These are phyloP conservation scores for Mimosa bimucronata DNA, from an alignment of 306 rosid genomes.

Conservation along the genomic window DNA sequence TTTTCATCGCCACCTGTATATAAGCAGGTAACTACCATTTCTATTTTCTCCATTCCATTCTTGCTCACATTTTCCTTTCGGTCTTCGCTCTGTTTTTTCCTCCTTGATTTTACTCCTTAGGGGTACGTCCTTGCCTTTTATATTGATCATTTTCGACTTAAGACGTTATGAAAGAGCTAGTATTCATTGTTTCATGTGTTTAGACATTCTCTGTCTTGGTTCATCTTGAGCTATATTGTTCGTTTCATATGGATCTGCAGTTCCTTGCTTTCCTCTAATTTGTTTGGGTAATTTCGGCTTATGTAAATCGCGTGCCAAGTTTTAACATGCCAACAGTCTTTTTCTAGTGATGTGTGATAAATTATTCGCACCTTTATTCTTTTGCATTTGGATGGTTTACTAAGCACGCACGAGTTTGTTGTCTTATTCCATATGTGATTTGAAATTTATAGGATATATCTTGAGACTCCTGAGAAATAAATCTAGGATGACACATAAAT, in stretches of 20 bases:
- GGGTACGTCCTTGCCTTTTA: constrained; percentile 30
- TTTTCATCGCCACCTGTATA: constrained; percentile 38
- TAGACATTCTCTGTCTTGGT: not conserved
- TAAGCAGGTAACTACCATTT: constrained; percentile 10
- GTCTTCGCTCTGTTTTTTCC: constrained; percentile 1
- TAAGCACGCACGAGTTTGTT: not conserved
- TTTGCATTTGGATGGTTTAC: constrained; percentile 20
- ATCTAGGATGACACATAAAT: not conserved
- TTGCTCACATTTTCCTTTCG: constrained; percentile 3
- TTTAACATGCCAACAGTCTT: not conserved
- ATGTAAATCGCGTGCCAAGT: not conserved
- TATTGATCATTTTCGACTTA: constrained; percentile 4
- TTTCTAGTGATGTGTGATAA: not conserved
- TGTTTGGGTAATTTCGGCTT: not conserved
- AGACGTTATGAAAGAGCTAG: not conserved
- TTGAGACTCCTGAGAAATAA: not conserved
- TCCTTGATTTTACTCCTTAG: not conserved
- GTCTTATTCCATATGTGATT: constrained; percentile 30
- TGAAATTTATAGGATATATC: constrained; percentile 15
- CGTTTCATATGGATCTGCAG: constrained; percentile 12
- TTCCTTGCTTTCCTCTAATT: not conserved
- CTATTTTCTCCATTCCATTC: not conserved
- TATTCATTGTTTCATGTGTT: not conserved
- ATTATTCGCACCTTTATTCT: not conserved
- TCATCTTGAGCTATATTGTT: constrained; percentile 22